Evolutionary conservation across 768 basidiomycete genomes (phyloP).

Genomic region (Trametes coccinea): DNA sequence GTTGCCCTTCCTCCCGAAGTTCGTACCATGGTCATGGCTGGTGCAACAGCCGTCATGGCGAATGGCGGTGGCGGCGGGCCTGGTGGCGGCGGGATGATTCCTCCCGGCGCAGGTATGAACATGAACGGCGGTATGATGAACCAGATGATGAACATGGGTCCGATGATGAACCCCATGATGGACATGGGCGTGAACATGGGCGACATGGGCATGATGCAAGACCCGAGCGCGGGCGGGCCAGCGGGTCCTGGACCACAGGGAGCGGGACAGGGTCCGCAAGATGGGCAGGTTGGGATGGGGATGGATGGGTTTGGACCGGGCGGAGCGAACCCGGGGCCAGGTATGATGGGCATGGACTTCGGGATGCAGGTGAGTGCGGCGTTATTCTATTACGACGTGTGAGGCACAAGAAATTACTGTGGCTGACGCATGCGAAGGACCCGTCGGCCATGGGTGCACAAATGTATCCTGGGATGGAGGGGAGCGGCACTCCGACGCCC

Average conservation of each 20-base stretch:
- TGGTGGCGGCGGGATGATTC: conserved; percentile 38
- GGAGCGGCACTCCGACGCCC: conserved; percentile 49
- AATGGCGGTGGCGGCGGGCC: conserved; percentile 49
- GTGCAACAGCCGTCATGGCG: conserved; percentile 76
- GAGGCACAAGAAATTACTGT: no score
- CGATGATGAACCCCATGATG: conserved; percentile 71
- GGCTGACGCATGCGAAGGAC: conserved; percentile 43
- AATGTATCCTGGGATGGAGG: conserved; percentile 69
- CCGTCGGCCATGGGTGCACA: conserved; percentile 61
- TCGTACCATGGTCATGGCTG: conserved; percentile 85
- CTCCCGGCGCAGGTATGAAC: conserved; percentile 31
- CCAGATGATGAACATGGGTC: conserved; percentile 35
- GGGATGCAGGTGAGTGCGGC: conserved; percentile 65
- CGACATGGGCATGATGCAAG: conserved; percentile 47
- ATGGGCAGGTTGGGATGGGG: conserved; percentile 38
- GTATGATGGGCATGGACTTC: conserved; percentile 74
- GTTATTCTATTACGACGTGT: neutral
- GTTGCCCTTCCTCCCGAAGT: conserved; percentile 77
- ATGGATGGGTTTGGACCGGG: conserved; percentile 38
- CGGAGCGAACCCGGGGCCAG: conserved; percentile 43
- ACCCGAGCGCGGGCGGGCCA: conserved; percentile 22
- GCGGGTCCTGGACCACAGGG: conserved; percentile 24
- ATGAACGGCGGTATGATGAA: conserved; percentile 40
- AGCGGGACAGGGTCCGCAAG: conserved; percentile 25
- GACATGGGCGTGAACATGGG: conserved; percentile 65